Evolutionary conservation across 2,329 filamentous ascomycete species (phyloP).

Genomic region (Sporothrix phasma): DNA sequence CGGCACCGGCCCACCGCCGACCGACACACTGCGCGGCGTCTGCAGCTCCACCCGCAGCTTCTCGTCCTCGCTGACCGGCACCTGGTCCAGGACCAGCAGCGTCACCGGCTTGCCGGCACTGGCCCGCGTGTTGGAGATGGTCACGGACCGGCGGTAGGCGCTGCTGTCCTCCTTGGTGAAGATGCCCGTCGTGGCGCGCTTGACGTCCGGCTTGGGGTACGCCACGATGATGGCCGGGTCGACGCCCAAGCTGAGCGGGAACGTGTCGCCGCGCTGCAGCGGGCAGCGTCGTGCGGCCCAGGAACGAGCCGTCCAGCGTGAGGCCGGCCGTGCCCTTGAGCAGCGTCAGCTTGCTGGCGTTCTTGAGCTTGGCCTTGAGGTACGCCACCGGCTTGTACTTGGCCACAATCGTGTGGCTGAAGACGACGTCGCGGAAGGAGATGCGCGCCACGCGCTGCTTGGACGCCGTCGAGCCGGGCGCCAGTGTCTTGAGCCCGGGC

Average conservation of each 20-base stretch:
- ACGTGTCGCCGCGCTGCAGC: conserved; percentile 43
- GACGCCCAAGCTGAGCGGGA: conserved; percentile 47
- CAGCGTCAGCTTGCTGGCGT: conserved; percentile 45
- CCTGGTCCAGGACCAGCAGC: conserved; percentile 47
- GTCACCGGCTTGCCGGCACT: conserved; percentile 31
- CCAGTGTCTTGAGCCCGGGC: conserved; percentile 46
- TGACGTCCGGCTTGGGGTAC: conserved; percentile 47
- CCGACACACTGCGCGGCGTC: conserved; percentile 37
- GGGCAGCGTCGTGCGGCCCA: conserved; percentile 48
- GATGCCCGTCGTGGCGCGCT: conserved; percentile 40
- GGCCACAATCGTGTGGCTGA: conserved; percentile 49
- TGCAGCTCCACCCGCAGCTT: conserved; percentile 42
- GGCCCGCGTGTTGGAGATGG: conserved; percentile 41
- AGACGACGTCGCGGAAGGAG: conserved; percentile 35
- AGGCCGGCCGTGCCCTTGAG: conserved; percentile 46
- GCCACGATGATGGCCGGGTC: conserved; percentile 46
- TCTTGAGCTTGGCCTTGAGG: conserved; percentile 47
- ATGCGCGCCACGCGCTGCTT: conserved; percentile 53
- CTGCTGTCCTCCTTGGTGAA: conserved; percentile 44
- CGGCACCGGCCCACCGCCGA: conserved; percentile 29
- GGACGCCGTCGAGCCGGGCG: conserved; percentile 38
- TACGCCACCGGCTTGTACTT: conserved; percentile 52
- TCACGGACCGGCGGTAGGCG: conserved; percentile 39
- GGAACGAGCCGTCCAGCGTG: conserved; percentile 53
- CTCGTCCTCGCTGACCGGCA: conserved; percentile 53